Evolutionary conservation across 2,329 filamentous ascomycete genomes (phyloP).

Genomic region (Sporothrix dimorphospora): DNA sequence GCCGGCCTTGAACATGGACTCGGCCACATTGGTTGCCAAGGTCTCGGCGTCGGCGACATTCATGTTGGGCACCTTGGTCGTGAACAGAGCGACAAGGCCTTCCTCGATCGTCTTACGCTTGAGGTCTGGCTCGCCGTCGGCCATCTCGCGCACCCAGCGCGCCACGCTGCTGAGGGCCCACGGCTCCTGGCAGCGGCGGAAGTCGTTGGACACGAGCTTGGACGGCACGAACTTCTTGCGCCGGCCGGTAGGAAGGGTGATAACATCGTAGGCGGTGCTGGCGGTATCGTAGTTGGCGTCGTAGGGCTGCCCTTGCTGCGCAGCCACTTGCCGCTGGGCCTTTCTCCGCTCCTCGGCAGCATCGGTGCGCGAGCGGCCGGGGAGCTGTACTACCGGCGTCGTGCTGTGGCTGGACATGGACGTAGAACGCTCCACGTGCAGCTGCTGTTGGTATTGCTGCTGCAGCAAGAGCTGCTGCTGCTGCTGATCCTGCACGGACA

Average conservation of each 20-base stretch:
- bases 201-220: conserved; percentile 79
- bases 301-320: conserved; percentile 54
- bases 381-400: conserved; percentile 75
- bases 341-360: conserved; percentile 72
- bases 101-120: conserved; percentile 84
- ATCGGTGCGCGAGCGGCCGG: conserved; percentile 93
- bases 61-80: conserved; percentile 95
- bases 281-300: conserved; percentile 60
- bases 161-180: conserved; percentile 93
- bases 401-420: conserved; percentile 83
- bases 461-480: conserved; percentile 56
- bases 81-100: conserved; percentile 85
- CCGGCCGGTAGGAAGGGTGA: conserved; percentile 74
- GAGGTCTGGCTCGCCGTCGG: conserved; percentile 87
- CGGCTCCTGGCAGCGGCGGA: conserved; percentile 82
- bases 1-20: conserved; percentile 76
- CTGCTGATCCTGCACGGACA: conserved; percentile 50
- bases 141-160: conserved; percentile 83
- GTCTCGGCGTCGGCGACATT: conserved; percentile 96
- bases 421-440: conserved; percentile 69
- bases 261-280: conserved; percentile 72
- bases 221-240: conserved; percentile 80
- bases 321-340: conserved; percentile 54
- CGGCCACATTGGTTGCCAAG: conserved; percentile 75
- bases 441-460: conserved; percentile 48